Base-by-base conservation (phyloP, 352 stramenopile genomes). In the Globisporangium apiculatum region DNA sequence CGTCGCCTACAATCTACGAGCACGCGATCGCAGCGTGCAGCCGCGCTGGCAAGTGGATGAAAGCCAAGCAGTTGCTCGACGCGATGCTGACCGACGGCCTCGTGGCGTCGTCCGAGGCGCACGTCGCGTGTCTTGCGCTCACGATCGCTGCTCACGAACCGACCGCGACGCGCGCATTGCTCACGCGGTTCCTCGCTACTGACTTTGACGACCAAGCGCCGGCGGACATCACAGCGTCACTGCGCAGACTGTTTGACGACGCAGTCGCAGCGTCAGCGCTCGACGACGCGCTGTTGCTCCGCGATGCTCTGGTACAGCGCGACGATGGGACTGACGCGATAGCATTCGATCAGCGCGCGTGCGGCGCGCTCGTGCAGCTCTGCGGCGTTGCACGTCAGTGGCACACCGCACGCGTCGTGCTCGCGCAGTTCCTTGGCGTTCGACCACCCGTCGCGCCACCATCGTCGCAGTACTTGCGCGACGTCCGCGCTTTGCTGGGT, bases 1-100 rank as follows among this genome's bases (percentile, higher is more conserved):
- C 81, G 50, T 88, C 76, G 40, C 51, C 71, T 35, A 67, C 74
- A 53, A 82, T 91, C 35, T 91, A 89, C 52, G 81, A 91, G 60
- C 80, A 91, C 62, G 81, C 75, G n/a, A 69, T 91, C 51, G 52
- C 49, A 1, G 73, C 81, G 35, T 87, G 79, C 60, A 65, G 75
- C 55, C 58, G 51, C 48, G 79, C 61, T 1, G 61, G 70, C 46
- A 86, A 88, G 58, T 91, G 81, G 81, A 87, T 87, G 65, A 75
- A 72, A 62, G 70, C 68, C 36, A 89, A 87, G 60, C 73, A 85
- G 53, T 65, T 91, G 46, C 60, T 89, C 9, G 81, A 88, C 45
- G 79, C 86, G 51, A 83, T 89, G 71, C 55, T 59, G 5, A 69
- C 62, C 17, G 76, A 88, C 52, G 49, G 62, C 14, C 60, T 91